Conservation (phyloP, 805 yeast genomes). For the Kuraishia piskuri region DNA sequence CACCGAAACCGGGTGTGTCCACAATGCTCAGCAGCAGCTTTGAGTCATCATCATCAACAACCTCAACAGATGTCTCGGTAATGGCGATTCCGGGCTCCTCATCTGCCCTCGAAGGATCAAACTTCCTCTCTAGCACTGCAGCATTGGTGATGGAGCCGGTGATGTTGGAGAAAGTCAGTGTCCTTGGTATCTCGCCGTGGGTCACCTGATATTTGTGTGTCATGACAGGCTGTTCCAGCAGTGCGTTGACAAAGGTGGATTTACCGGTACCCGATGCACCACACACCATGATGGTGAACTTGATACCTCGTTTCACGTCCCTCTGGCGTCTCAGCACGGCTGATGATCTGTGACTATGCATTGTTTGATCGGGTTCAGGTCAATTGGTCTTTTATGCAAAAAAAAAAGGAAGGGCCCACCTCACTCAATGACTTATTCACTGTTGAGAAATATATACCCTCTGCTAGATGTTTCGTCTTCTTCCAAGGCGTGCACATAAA, state of each 20-base stretch:
- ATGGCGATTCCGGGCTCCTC: constrained; percentile 72
- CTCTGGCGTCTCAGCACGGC: constrained; percentile 40
- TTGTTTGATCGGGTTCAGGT: too few species aligned
- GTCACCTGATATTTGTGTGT: constrained; percentile 46
- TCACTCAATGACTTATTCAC: too few species aligned
- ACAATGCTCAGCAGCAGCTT: constrained; percentile 44
- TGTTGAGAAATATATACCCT: too few species aligned
- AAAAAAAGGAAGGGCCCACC: too few species aligned
- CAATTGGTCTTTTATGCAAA: too few species aligned
- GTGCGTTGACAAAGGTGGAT: constrained; percentile 63
- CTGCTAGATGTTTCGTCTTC: too few species aligned
- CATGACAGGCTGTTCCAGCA: constrained; percentile 53
- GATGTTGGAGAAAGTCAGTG: constrained; percentile 51
- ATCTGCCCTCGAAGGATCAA: constrained; percentile 51
- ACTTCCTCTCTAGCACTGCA: constrained; percentile 46
- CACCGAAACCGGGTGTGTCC: constrained; percentile 57
- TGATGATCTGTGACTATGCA: constrained; percentile 11
- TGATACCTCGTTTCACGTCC: constrained; percentile 65
- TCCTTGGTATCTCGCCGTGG: constrained; percentile 25
- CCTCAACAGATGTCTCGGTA: constrained; percentile 56
- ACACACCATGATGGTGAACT: constrained; percentile 64
- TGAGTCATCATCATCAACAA: constrained; percentile 52
- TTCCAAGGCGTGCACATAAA: too few species aligned
- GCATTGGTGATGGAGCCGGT: constrained; percentile 44
- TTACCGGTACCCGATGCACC: constrained; percentile 76